Evolutionary conservation across 441 rosid species (phyloP).

Genomic region (Flueggea neowawraea): DNA sequence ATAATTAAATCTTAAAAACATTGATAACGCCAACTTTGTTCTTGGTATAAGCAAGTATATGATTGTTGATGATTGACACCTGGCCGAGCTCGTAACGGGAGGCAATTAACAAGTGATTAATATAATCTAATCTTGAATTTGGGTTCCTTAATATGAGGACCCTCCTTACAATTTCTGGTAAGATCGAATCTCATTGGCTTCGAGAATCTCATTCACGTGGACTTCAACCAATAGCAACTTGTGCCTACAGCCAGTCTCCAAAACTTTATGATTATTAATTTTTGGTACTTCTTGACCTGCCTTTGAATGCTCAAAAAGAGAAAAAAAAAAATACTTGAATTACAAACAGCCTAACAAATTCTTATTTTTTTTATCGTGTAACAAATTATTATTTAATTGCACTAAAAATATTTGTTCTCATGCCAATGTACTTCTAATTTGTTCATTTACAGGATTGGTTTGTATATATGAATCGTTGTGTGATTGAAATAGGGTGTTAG

Average conservation of each 20-base stretch:
- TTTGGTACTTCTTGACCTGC: background rate
- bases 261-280: conserved; percentile 9
- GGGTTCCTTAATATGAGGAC: conserved; percentile 17
- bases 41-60: conserved; percentile 16
- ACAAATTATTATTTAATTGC: too few relatives aligned
- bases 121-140: conserved; percentile 12
- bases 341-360: too few relatives aligned
- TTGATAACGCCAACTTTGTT: background rate
- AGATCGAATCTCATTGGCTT: conserved; percentile 26
- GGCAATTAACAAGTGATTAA: background rate
- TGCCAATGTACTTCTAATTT: too few relatives aligned
- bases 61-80: conserved; percentile 53
- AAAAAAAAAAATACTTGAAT: too few relatives aligned
- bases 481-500: too few relatives aligned
- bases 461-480: too few relatives aligned
- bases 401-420: too few relatives aligned
- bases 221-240: conserved; percentile 14
- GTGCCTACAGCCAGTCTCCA: conserved; percentile 7
- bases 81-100: conserved; percentile 31
- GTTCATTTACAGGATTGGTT: too few relatives aligned
- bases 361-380: too few relatives aligned
- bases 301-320: too few relatives aligned
- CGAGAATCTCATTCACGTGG: conserved; percentile 25
- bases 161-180: background rate
- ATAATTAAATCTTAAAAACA: conserved; percentile 2